These are phyloP conservation scores for Penicillium ucsense DNA, from an alignment of 495 filamentous ascomycete species.

Conservation along the genomic window DNA sequence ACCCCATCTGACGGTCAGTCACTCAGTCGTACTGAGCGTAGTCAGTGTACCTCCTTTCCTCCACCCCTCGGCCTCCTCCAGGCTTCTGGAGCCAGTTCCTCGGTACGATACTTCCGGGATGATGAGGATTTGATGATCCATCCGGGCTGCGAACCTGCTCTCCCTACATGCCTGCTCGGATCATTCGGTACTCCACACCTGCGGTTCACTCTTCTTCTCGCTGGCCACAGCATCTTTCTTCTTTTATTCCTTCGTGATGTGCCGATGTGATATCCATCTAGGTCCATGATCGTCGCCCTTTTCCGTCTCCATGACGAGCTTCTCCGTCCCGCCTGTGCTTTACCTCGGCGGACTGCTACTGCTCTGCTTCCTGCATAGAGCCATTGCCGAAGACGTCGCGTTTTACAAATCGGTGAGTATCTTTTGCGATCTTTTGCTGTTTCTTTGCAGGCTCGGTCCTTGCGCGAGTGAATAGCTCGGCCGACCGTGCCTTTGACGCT, in stretches of 20 bases:
- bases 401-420: slow-evolving; percentile 22
- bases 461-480: background rate
- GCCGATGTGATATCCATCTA: slow-evolving; percentile 8
- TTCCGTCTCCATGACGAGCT: slow-evolving; percentile 6
- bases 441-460: background rate
- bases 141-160: too few species aligned
- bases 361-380: slow-evolving; percentile 5
- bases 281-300: slow-evolving; percentile 15
- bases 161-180: slow-evolving; percentile 4
- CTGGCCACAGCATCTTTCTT: too few species aligned
- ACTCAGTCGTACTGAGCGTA: too few species aligned
- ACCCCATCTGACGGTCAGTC: too few species aligned
- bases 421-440: slow-evolving; percentile 1
- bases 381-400: slow-evolving; percentile 10
- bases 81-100: too few species aligned
- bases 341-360: slow-evolving; percentile 4
- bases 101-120: too few species aligned
- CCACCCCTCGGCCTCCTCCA: too few species aligned
- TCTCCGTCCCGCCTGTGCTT: slow-evolving; percentile 1
- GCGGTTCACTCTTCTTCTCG: too few species aligned
- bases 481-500: too few species aligned
- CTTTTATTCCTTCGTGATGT: background rate
- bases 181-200: too few species aligned
- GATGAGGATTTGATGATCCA: too few species aligned
- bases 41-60: too few species aligned